These are phyloP conservation scores for Phyllosticta paracitricarpa DNA, from an alignment of 2,329 filamentous ascomycete species.

Conservation along the genomic window DNA sequence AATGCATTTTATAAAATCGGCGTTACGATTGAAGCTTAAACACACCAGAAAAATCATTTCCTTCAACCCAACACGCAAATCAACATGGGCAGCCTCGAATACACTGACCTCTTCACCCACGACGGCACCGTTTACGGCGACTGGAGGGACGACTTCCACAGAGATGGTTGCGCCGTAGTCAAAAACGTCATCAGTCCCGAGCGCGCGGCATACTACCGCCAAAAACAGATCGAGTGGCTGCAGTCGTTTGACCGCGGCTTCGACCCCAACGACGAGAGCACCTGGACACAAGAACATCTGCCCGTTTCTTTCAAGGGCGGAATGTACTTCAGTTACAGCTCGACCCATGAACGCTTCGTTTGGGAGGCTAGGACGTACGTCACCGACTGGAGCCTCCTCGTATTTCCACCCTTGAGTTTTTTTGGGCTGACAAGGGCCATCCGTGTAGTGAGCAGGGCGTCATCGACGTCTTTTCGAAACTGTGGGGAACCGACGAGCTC, in stretches of 20 bases:
- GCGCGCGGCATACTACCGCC: slow-evolving; percentile 18
- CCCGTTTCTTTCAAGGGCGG: slow-evolving; percentile 28
- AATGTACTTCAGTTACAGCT: slow-evolving; percentile 33
- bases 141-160: slow-evolving; percentile 23
- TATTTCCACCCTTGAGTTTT: neutral
- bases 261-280: slow-evolving; percentile 23
- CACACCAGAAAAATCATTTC: neutral
- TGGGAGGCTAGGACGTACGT: slow-evolving; percentile 31
- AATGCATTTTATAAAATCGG: neutral
- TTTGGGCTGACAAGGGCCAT: neutral
- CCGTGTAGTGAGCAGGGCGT: slow-evolving; percentile 27
- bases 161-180: slow-evolving; percentile 21
- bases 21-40: neutral
- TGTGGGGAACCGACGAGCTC: slow-evolving; percentile 29
- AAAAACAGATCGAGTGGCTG: slow-evolving; percentile 24
- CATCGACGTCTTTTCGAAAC: slow-evolving; percentile 31
- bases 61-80: neutral
- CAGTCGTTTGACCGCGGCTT: slow-evolving; percentile 21
- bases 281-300: slow-evolving; percentile 36
- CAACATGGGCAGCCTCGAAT: slow-evolving; percentile 1
- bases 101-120: slow-evolving; percentile 8
- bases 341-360: slow-evolving; percentile 33
- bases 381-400: neutral
- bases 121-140: slow-evolving; percentile 15
- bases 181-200: slow-evolving; percentile 19